Conservation (phyloP, 208 protist species). For the Trypanosoma scelopori region DNA sequence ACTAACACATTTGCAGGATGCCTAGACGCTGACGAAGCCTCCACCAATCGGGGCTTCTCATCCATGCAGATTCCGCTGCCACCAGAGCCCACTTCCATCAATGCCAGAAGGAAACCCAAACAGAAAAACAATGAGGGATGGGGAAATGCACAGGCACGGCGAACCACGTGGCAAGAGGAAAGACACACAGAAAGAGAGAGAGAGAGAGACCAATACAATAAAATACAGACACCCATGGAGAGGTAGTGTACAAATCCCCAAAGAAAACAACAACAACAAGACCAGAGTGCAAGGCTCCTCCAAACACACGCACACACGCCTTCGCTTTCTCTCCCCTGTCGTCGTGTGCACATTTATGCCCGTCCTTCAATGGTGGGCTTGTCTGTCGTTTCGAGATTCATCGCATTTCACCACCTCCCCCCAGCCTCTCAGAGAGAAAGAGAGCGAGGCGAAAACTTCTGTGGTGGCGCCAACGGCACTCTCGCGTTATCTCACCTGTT, state of each 20-base stretch:
- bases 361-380: no score
- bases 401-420: no score
- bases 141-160: no score
- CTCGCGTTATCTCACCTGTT: slow-evolving; percentile 5
- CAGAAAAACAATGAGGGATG: neutral
- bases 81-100: neutral
- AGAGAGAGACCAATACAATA: neutral
- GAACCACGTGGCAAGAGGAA: neutral
- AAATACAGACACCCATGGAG: no score
- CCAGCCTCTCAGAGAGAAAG: neutral
- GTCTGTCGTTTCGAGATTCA: no score
- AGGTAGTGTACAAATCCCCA: no score
- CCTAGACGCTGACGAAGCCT: slow-evolving; percentile 21
- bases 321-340: no score
- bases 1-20: slow-evolving; percentile 58
- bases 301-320: no score
- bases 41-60: slow-evolving; percentile 36
- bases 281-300: no score
- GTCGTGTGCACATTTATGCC: no score
- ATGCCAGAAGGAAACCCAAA: neutral
- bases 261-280: no score
- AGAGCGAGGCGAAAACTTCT: neutral
- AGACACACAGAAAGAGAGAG: neutral
- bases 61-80: slow-evolving; percentile 9
- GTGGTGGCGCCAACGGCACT: neutral